A percentile compares a stretch with the other conserved stretches of the same genome.
phyloP scores from a whole-genome alignment of 2,329 filamentous ascomycete genomes.

The Botryotinia narcissicola region DNA sequence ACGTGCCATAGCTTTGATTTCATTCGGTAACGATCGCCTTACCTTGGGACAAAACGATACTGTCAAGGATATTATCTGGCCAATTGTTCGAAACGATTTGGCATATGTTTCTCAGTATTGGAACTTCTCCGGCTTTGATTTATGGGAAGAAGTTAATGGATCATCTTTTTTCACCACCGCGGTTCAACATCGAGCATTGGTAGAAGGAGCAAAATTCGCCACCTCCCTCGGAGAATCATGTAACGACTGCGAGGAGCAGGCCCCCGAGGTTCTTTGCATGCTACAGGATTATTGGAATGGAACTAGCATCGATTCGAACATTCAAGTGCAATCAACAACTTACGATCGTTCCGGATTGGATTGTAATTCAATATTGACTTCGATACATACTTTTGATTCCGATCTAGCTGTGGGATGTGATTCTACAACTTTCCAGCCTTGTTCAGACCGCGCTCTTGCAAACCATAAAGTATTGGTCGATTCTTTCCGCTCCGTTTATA shows the following conservation, averaged over 20 bases:
- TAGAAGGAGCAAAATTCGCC: constrained; percentile 67
- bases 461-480: constrained; percentile 75
- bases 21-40: constrained; percentile 70
- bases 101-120: constrained; percentile 72
- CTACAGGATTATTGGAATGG: constrained; percentile 72
- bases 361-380: constrained; percentile 64
- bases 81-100: constrained; percentile 71
- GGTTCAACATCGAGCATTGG: constrained; percentile 58
- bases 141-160: constrained; percentile 79
- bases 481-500: constrained; percentile 65
- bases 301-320: constrained; percentile 66
- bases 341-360: constrained; percentile 66
- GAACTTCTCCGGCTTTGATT: constrained; percentile 63
- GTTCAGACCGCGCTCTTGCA: constrained; percentile 52
- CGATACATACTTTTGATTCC: constrained; percentile 68
- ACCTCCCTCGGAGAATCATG: constrained; percentile 58
- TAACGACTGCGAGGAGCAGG: constrained; percentile 56
- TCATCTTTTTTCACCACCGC: constrained; percentile 77
- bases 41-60: constrained; percentile 51
- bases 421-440: constrained; percentile 69
- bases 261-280: constrained; percentile 70
- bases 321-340: constrained; percentile 48
- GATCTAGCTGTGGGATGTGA: constrained; percentile 56
- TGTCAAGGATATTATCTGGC: constrained; percentile 60
- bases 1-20: constrained; percentile 68